Percentiles rank a stretch among this genome's conserved stretches.
Conservation (phyloP, 1,284 basidiomycete species). For the Heterobasidion annosum region DNA sequence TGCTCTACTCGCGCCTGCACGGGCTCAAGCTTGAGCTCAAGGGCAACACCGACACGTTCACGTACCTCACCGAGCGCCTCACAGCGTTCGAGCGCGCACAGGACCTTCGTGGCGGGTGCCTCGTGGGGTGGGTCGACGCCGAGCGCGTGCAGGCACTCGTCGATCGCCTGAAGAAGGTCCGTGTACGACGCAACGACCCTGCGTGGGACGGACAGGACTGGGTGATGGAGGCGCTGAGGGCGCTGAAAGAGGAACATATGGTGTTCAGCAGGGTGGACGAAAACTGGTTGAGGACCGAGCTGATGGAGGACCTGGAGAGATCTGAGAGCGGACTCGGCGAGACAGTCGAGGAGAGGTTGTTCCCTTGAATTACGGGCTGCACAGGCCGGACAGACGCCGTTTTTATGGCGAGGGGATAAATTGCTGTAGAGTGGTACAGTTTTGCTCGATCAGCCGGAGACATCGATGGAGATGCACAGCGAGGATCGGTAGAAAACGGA, state of each 20-base stretch:
- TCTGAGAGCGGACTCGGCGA: neutral
- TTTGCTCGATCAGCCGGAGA: no score
- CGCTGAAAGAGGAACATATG: neutral
- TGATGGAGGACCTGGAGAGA: neutral
- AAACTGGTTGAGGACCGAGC: neutral
- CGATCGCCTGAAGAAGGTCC: neutral
- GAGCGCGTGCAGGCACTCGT: neutral
- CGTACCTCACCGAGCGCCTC: constrained; percentile 10
- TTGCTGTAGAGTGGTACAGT: no score
- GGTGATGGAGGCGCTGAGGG: neutral
- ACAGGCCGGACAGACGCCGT: neutral
- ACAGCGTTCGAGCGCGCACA: neutral
- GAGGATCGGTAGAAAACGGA: no score
- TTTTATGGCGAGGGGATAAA: no score
- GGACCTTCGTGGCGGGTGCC: neutral
- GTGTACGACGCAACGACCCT: neutral
- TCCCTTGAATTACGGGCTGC: neutral
- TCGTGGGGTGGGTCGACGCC: neutral
- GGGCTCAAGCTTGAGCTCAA: constrained; percentile 17
- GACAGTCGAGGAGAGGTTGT: constrained; percentile 1
- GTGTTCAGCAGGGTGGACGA: neutral
- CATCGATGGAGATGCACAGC: no score
- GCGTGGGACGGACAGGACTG: neutral
- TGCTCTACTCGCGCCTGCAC: constrained; percentile 12
- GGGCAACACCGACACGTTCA: constrained; percentile 19